These are phyloP conservation scores for Fusarium circinatum DNA, from an alignment of 2,329 filamentous ascomycete species.

Conservation along the genomic window DNA sequence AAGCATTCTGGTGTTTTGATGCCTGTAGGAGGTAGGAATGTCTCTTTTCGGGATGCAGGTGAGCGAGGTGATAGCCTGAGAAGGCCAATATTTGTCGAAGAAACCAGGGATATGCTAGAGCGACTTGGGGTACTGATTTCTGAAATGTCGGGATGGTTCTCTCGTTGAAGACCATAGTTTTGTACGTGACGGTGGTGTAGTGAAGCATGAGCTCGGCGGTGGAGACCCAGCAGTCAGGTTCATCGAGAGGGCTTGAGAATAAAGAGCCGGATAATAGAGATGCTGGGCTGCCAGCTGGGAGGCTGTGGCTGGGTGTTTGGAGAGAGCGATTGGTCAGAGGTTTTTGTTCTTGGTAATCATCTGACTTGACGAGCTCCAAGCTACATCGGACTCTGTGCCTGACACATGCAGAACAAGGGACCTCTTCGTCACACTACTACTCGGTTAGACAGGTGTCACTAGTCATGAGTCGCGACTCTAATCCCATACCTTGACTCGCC, in stretches of 20 bases:
- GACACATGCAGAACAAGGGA: constrained; percentile 23
- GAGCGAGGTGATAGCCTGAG: constrained; percentile 27
- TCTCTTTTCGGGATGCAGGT: constrained; percentile 17
- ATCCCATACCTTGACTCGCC: constrained; percentile 15
- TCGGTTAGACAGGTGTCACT: not conserved
- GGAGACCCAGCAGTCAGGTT: constrained; percentile 23
- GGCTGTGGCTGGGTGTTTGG: not conserved
- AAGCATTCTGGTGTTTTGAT: constrained; percentile 31
- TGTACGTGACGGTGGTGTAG: constrained; percentile 32
- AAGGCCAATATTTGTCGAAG: constrained; percentile 31
- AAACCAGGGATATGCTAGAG: constrained; percentile 26
- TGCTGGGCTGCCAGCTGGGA: not conserved
- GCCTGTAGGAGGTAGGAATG: constrained; percentile 13
- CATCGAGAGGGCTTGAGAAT: not conserved
- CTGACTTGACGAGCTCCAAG: constrained; percentile 1
- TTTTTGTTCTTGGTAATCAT: not conserved
- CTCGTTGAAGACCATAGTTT: constrained; percentile 23
- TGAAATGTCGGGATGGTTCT: constrained; percentile 18
- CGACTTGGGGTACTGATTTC: constrained; percentile 20
- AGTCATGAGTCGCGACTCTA: not conserved
- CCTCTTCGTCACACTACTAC: constrained; percentile 18
- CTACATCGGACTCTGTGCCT: constrained; percentile 25
- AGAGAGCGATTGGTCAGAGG: not conserved
- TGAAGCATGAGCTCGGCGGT: constrained; percentile 32
- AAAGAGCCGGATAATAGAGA: constrained; percentile 17